Base-by-base conservation (phyloP, 768 basidiomycete species). In the Tephrocybe sp. region DNA sequence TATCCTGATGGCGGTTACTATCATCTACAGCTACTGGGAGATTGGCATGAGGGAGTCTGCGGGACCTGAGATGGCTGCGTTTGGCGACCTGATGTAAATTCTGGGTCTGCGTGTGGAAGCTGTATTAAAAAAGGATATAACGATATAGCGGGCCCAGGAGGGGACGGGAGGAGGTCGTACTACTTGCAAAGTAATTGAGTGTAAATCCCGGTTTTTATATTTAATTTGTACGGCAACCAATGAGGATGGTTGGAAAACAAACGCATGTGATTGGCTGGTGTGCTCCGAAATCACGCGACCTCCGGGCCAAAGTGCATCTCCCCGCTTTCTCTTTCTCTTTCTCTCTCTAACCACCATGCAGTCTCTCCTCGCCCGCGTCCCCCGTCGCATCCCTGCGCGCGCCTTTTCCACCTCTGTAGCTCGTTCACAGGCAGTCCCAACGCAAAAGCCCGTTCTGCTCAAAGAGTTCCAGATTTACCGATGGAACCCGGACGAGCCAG, bases 391-490 rank as follows among this genome's bases (percentile, higher is more conserved):
- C 29, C 46, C 23, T 12, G 34, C 47, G 10, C 56, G 61, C 42
- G 44, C 29, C 10, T 29, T 62, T 23, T 58, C 57, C 3, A 58
- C 61, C 3, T 47, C 59, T 1, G 4, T 50, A 3, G 34, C 49
- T 3, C 51, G 52, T 15, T 15, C 44, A 2, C 76, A 75, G 62
- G 75, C 75, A 1, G 77, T 80, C 2, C 81, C 84, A 0, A 66
- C 70, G 1, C 74, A 85, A 71, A 89, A 88, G 66, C 81, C 83
- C 0, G 80, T 80, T 15, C 64, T 88, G 58, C 74, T 86, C 61
- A 98, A 98, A 75, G 88, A 94, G 69, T 97, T 99, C 79, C 91
- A 94, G 79, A 94, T 99, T 57, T 99, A 99, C 74, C 90, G 97
- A 67, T 99, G 97, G 94, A 94, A 97, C 71, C 97, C 97, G 21